Evolutionary conservation across 768 basidiomycete genomes (phyloP).

Genomic region (Gloeostereum incarnatum): DNA sequence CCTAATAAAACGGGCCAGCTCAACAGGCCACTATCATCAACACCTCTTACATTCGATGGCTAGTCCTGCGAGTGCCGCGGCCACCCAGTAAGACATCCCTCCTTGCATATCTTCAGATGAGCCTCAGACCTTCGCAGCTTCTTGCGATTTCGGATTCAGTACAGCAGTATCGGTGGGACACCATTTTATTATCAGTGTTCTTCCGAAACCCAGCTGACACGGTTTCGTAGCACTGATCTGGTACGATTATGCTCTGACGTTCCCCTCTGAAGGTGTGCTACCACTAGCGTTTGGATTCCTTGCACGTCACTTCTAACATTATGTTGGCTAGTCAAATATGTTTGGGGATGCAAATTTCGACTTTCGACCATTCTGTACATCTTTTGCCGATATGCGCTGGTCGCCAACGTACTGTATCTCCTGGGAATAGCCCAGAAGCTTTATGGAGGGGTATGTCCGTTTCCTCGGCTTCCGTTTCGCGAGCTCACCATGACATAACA

Average conservation of each 20-base stretch:
- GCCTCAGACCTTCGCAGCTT: too few relatives aligned
- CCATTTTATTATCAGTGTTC: neutral
- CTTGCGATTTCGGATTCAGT: slow-evolving; percentile 4
- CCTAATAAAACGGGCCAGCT: too few relatives aligned
- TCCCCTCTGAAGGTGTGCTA: slow-evolving; percentile 11
- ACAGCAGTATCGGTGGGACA: slow-evolving; percentile 2
- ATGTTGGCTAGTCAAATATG: slow-evolving; percentile 11
- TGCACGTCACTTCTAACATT: neutral
- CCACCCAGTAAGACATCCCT: too few relatives aligned
- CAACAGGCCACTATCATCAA: too few relatives aligned
- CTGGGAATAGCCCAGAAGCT: slow-evolving; percentile 11
- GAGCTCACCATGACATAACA: neutral
- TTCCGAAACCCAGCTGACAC: neutral
- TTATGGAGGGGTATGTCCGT: slow-evolving; percentile 7
- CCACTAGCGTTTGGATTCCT: neutral
- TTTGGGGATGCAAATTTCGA: slow-evolving; percentile 15
- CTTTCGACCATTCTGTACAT: slow-evolving; percentile 15
- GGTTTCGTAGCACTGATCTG: slow-evolving; percentile 2
- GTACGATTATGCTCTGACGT: slow-evolving; percentile 19
- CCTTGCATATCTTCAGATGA: too few relatives aligned
- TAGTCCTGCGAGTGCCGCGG: too few relatives aligned
- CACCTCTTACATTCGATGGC: too few relatives aligned
- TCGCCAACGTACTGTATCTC: slow-evolving; percentile 17
- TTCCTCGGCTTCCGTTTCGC: neutral
- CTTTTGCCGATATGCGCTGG: slow-evolving; percentile 17